Base-by-base conservation (phyloP, 2,329 filamentous ascomycete genomes). In the Dactylellina haptotyla region DNA sequence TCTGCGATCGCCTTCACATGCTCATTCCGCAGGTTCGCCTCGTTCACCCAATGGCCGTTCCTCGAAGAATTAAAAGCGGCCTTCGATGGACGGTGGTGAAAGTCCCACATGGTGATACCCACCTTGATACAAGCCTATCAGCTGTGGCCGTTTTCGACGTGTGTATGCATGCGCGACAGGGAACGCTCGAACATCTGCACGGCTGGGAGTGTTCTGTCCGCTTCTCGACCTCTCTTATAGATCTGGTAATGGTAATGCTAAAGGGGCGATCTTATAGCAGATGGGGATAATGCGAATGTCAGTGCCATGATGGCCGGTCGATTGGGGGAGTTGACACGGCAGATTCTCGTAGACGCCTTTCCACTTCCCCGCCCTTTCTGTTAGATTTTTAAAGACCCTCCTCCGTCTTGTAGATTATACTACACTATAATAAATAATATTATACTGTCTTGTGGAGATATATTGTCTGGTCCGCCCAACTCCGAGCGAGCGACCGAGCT, bases 401-500 rank as follows among this genome's bases (percentile, higher is more conserved):
- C n/a, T n/a, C n/a, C n/a, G n/a, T n/a, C n/a, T n/a, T n/a, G n/a
- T n/a, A n/a, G n/a, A n/a, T n/a, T n/a, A n/a, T n/a, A n/a, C n/a
- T n/a, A n/a, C n/a, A n/a, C n/a, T n/a, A n/a, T 4, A 43, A 4
- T 8, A 6, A 4, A 14, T 4, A 16, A 16, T 43, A 14, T 6
- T 6, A 4, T 43, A 4, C 18, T n/a, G n/a, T 6, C 4, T 43
- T n/a, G 16, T n/a, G 14, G 14, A 34, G 30, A 5, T 45, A 20
- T 26, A 28, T 50, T 20, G 16, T 20, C 5, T n/a, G 4, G 6
- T 50, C 45, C 45, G 45, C 45, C 20, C 23, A 50, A 18, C 48
- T 53, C 48, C 48, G 48, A 53, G 28, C 16, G 9, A n/a, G 48
- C 48, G 14, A 32, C 45, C 20, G 45, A 50, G 45, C 45, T 50